Percentiles rank a stretch among this genome's conserved stretches.
These are phyloP conservation scores for Cinchona pubescens DNA, from an alignment of 257 asterid genomes.

Conservation along the genomic window DNA sequence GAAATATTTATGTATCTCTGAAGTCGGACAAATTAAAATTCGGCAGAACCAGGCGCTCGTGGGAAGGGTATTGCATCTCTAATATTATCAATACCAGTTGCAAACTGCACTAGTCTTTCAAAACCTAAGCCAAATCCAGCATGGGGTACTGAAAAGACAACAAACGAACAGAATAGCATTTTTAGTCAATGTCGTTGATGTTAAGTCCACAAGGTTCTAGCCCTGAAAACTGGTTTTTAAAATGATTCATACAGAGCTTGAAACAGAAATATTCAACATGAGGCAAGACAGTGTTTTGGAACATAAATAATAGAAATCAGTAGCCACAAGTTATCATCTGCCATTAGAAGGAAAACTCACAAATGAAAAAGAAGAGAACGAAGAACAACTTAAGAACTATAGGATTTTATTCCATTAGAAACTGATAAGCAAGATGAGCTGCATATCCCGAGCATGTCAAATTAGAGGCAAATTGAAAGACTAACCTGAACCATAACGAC, in stretches of 20 bases:
- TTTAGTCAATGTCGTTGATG: neutral
- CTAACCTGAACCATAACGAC: conserved; percentile 96
- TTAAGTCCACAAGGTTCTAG: neutral
- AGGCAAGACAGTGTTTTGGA: neutral
- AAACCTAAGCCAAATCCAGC: conserved; percentile 98
- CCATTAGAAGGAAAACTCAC: neutral
- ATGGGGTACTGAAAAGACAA: conserved; percentile 67
- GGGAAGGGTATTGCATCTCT: conserved; percentile 96
- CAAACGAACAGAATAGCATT: neutral
- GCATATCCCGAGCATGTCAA: neutral
- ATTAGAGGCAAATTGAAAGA: neutral
- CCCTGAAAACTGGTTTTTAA: neutral
- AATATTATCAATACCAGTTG: conserved; percentile 87
- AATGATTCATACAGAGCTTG: neutral
- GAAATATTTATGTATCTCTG: neutral
- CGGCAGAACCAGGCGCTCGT: conserved; percentile 91
- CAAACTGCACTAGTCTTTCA: conserved; percentile 94
- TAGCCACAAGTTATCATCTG: neutral
- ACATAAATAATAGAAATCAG: neutral
- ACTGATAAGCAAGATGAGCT: neutral
- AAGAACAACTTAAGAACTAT: neutral
- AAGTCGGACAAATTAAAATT: conserved; percentile 44
- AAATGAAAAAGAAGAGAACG: neutral
- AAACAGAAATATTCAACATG: neutral
- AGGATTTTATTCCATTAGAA: neutral